Evolutionary conservation across 2,329 filamentous ascomycete species (phyloP), one percentile per base, ranked within the genome.

Genomic region (Botrytis fabae): DNA sequence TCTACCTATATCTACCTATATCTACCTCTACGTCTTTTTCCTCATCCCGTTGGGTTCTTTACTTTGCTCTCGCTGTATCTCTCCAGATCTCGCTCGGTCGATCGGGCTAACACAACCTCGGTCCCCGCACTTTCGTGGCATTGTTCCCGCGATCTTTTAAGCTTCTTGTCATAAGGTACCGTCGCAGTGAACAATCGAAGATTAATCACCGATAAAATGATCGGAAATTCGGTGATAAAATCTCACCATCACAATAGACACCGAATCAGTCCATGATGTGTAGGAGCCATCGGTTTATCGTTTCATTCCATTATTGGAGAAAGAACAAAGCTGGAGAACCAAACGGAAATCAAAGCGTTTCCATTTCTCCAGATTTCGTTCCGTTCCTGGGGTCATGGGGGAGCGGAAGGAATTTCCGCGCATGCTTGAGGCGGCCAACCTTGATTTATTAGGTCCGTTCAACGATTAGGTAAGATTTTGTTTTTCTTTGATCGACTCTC

Each of bases 381-480:
- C 14, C 40, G 38, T 63, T 28, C 8, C 38, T 62, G 61, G n/a
- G 59, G 59, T 61, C 59, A 61, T 25, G 59, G n/a, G 20, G 42
- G 12, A 46, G 62, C 42, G 62, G 62, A 48, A 46, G 62, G 62
- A 64, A 64, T 64, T 32, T n/a, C 62, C 44, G 62, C 62, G 40
- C 40, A 32, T 14, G 32, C 57, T 22, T 60, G 38, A 6, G 28
- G 28, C 2, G 25, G n/a, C n/a, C 48, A n/a, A n/a, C 25, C 12
- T 54, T 16, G 48, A 54, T n/a, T 28, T 51, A 51, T 25, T 10
- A 48, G 20, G 20, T 25, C 22, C 22, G 22, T 48, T 10, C 20
- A 48, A 51, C 48, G 48, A 54, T n/a, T 10, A n/a, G 25, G 48
- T 54, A 2, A 54, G 14, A 8, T 25, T 22, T 25, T 28, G n/a